Base-by-base conservation (phyloP, 805 yeast species). In the Ogataea nitratoaversa region DNA sequence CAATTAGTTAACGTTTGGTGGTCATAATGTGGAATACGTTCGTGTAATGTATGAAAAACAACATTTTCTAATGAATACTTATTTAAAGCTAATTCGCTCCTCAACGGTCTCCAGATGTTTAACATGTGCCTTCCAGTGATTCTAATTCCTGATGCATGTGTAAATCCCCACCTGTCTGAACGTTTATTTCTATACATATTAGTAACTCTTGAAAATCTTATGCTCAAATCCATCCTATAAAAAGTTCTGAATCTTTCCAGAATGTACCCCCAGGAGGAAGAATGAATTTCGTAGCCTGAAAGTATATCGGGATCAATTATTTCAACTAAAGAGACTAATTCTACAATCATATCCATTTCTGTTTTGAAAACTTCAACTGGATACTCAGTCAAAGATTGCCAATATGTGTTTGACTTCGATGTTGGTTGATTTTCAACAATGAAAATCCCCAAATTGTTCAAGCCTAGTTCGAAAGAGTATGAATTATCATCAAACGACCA, bases 241-340 rank as follows among this genome's bases (percentile, higher is more conserved):
- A 55, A 61, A 0, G 42, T 45, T 14, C 66, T 57, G 41, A 75
- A 71, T 34, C 99, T 59, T 38, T 85, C 93, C 19, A 85, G 70
- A 0, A 90, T 38, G 53, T 85, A 93, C 0, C 99, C 98, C 98
- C 98, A 91, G 0, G 97, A 86, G 0, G 74, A 52, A 1, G 80
- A 65, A 47, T 87, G 84, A 5, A 87, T 72, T 53, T 93, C 99
- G 57, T 74, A 93, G 0, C 97, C 98, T 0, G 86, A 72, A 5
- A 93, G 54, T 23, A 93, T 77, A 57, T 93, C 99, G 0, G 98
- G 97, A 55, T 93, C 98, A 37, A 78, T 69, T 2, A 66, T 49
- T 16, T 78, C 72, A 0, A 86, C 79, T 13, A 83, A 47, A 1
- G 71, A 68, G 0, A 79, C 62, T 8, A 91, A 63, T 5, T 70